Evolutionary conservation across 176 grass and related monocot genomes (phyloP).

Genomic region (maize (Zea mays)): DNA sequence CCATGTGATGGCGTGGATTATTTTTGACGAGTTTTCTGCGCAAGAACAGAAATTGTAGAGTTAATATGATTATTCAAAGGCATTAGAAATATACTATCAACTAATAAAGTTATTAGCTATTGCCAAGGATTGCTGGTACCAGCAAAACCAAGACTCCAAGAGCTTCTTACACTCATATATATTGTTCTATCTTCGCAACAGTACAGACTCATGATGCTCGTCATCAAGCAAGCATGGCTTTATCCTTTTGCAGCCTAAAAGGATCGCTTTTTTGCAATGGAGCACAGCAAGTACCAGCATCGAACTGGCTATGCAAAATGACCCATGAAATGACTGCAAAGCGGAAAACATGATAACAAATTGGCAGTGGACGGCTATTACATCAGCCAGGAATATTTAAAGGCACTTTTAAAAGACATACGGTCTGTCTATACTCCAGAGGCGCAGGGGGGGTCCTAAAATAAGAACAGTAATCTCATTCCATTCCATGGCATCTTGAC

Average conservation of each 20-base stretch:
- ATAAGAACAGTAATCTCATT: slow-evolving; percentile 53
- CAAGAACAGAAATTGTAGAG: neutral
- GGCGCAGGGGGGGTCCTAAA: slow-evolving; percentile 45
- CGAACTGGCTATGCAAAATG: slow-evolving; percentile 48
- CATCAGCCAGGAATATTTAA: slow-evolving; percentile 63
- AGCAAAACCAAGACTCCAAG: slow-evolving; percentile 13
- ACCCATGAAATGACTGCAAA: slow-evolving; percentile 39
- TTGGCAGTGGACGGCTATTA: slow-evolving; percentile 51
- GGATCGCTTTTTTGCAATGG: slow-evolving; percentile 33
- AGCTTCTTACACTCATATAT: neutral
- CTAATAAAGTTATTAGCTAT: neutral
- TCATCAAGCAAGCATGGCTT: slow-evolving; percentile 45
- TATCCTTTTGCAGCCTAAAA: slow-evolving; percentile 44
- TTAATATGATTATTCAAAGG: slow-evolving; percentile 18
- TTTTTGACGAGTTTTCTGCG: slow-evolving; percentile 86
- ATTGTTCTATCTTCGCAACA: slow-evolving; percentile 32
- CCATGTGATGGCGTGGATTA: slow-evolving; percentile 86
- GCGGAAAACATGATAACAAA: slow-evolving; percentile 46
- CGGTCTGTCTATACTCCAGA: slow-evolving; percentile 46
- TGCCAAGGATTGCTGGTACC: neutral
- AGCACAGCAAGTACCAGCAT: slow-evolving; percentile 37
- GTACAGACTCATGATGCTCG: slow-evolving; percentile 36
- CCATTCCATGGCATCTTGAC: slow-evolving; percentile 28
- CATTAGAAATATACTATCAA: neutral
- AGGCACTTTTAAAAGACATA: slow-evolving; percentile 59